Base-by-base conservation (phyloP, 495 filamentous ascomycete genomes). In the Paragyromitra xinjiangensis region DNA sequence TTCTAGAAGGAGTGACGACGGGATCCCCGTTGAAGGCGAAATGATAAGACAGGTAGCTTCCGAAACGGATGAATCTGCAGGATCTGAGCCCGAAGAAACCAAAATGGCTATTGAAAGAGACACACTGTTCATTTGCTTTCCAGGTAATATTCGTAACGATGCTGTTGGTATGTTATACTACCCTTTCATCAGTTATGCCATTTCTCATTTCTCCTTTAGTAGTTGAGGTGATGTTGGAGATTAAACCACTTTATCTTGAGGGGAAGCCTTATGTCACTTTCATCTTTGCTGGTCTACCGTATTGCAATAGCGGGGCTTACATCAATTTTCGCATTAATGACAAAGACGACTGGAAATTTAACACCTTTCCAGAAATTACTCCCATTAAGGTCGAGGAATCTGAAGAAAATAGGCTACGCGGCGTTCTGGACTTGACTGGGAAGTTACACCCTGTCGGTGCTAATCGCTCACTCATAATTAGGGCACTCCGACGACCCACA, bases 221-320 rank as follows among this genome's bases (percentile, higher is more conserved):
- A 40, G 24, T 75, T 53, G 78, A 81, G 51, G 68, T 81, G 48
- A 58, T 78, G 29, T 39, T 81, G 8, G 76, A 78, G 45, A 58
- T 81, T 12, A 69, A 71, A 16, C 80, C 78, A 12, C 59, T 74
- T 24, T 75, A 68, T 74, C 40, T 75, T 55, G 64, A 72, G 22
- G 65, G 64, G 48, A 81, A 81, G 50, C n/a, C 74, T 3, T 78
- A 81, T 56, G 67, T 59, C 29, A 81, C 80, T 24, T 81, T 81
- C 45, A 71, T 81, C 53, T 81, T 81, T 45, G 75, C 80, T 59
- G 78, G 78, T 16, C 51, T 81, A 37, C 80, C 80, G 9, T 70
- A 53, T 34, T 81, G 78, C 29, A 26, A 50, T 48, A 81, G 75
- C 16, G 73, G 69, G 29, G 78, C 69, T 16, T 78, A 78, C 64